A percentile compares a stretch with the other conserved stretches of the same genome.
Conservation (phyloP, 208 protist genomes). For the Vickermania ingenoplastis region DNA sequence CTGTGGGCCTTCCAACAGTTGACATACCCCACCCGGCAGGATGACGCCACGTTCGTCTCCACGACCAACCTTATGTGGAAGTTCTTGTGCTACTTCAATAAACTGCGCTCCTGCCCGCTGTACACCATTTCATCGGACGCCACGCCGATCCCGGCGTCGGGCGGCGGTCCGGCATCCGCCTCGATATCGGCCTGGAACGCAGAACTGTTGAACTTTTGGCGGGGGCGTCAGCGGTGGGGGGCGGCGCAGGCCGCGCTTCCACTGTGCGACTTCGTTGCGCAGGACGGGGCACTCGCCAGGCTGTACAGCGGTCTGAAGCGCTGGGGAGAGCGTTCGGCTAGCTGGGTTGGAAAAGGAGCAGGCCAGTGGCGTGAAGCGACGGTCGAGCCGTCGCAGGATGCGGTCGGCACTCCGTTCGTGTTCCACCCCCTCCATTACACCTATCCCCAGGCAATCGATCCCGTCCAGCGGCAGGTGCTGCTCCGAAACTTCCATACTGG, state of each 20-base stretch:
- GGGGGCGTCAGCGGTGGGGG: constrained; percentile 18
- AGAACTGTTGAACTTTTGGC: constrained; percentile 41
- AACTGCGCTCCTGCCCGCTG: constrained; percentile 41
- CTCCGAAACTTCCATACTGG: constrained; percentile 67
- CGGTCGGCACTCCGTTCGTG: neutral
- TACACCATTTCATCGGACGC: constrained; percentile 47
- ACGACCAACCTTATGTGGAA: constrained; percentile 73
- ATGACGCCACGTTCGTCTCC: constrained; percentile 73
- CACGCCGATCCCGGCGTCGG: constrained; percentile 41
- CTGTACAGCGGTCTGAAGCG: too few relatives aligned
- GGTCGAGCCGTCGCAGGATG: neutral
- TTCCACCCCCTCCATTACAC: constrained; percentile 9
- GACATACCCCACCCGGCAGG: constrained; percentile 33
- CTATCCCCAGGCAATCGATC: constrained; percentile 47
- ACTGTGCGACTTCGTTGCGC: neutral
- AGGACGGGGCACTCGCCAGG: neutral
- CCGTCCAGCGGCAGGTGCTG: constrained; percentile 19
- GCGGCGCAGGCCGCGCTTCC: neutral
- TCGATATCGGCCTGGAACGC: constrained; percentile 15
- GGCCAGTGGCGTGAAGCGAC: neutral
- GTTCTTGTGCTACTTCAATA: constrained; percentile 66
- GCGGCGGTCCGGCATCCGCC: neutral
- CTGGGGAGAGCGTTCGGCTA: neutral
- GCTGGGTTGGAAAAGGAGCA: neutral
- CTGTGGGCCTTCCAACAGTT: neutral